These are phyloP conservation scores for Aurantiochytrium sp. DNA, from an alignment of 108 stramenopile species.

Conservation along the genomic window DNA sequence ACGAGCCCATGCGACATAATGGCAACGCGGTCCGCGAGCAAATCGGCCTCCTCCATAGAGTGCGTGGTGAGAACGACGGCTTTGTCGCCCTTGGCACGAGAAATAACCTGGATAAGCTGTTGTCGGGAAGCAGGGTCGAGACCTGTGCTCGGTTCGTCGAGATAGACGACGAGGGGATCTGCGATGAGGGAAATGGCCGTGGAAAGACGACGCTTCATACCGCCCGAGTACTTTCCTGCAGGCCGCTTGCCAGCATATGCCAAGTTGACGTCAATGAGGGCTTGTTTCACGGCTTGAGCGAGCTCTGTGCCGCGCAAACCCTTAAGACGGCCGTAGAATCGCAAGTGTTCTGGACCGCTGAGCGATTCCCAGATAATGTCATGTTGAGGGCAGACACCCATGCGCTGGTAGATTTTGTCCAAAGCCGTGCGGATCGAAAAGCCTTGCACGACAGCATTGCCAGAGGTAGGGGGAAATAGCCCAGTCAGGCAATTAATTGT, in stretches of 20 bases:
- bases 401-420: slow-evolving; percentile 30
- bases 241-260: slow-evolving; percentile 40
- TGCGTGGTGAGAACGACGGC: slow-evolving; percentile 89
- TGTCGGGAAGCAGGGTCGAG: slow-evolving; percentile 64
- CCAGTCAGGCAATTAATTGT: slow-evolving; percentile 89
- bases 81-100: slow-evolving; percentile 28
- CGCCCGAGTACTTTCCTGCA: slow-evolving; percentile 41
- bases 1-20: slow-evolving; percentile 87
- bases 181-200: slow-evolving; percentile 57
- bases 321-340: slow-evolving; percentile 46
- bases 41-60: slow-evolving; percentile 96
- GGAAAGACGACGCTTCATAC: slow-evolving; percentile 61
- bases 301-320: slow-evolving; percentile 1
- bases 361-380: slow-evolving; percentile 53
- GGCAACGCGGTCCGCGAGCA: slow-evolving; percentile 85
- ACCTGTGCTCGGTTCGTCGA: slow-evolving; percentile 60
- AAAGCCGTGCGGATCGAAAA: background rate
- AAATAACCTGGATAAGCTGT: slow-evolving; percentile 45
- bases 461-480: slow-evolving; percentile 73
- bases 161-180: slow-evolving; percentile 40
- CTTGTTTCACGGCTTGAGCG: slow-evolving; percentile 22
- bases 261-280: slow-evolving; percentile 45
- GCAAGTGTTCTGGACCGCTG: slow-evolving; percentile 48
- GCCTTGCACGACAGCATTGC: slow-evolving; percentile 51
- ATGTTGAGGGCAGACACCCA: slow-evolving; percentile 65